Percentiles rank a stretch among this genome's conserved stretches.
phyloP scores from a whole-genome alignment of 768 basidiomycete genomes.

The Lenzites betulinus region DNA sequence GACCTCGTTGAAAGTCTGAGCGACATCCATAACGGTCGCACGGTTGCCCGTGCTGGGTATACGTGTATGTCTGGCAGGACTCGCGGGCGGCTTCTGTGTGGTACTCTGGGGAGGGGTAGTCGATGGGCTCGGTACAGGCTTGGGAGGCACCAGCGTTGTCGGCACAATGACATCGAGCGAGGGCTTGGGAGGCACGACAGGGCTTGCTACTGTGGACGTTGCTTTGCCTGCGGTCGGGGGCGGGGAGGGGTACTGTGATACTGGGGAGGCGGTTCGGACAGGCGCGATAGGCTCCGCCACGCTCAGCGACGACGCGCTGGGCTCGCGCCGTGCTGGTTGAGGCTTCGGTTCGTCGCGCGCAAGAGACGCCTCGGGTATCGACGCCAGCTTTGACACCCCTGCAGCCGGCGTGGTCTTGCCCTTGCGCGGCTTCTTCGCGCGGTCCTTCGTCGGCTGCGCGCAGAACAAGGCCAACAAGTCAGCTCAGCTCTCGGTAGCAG shows the following conservation, averaged over 20 bases:
- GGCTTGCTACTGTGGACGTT: neutral
- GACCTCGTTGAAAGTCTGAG: conserved; percentile 49
- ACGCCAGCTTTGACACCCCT: conserved; percentile 4
- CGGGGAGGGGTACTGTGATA: conserved; percentile 13
- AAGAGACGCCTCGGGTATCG: conserved; percentile 11
- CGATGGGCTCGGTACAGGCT: conserved; percentile 6
- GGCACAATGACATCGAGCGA: conserved; percentile 6
- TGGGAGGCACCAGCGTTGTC: conserved; percentile 2
- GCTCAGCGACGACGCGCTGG: neutral
- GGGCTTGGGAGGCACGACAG: conserved; percentile 8
- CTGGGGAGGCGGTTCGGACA: conserved; percentile 1
- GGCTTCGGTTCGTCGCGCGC: neutral
- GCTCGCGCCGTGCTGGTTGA: neutral
- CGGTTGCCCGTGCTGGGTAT: conserved; percentile 71
- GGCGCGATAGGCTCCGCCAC: neutral
- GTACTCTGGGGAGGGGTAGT: conserved; percentile 13
- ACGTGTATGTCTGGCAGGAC: conserved; percentile 50
- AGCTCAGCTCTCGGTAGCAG: conserved; percentile 9
- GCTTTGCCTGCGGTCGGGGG: conserved; percentile 8
- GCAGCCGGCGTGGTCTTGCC: conserved; percentile 30
- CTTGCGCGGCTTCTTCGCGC: conserved; percentile 70
- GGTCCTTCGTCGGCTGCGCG: conserved; percentile 70
- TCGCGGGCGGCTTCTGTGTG: conserved; percentile 19
- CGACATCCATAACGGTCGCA: conserved; percentile 78
- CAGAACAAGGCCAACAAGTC: conserved; percentile 20